These are phyloP conservation scores for Casuarina cunninghamiana DNA, from an alignment of 306 rosid species.

Conservation along the genomic window DNA sequence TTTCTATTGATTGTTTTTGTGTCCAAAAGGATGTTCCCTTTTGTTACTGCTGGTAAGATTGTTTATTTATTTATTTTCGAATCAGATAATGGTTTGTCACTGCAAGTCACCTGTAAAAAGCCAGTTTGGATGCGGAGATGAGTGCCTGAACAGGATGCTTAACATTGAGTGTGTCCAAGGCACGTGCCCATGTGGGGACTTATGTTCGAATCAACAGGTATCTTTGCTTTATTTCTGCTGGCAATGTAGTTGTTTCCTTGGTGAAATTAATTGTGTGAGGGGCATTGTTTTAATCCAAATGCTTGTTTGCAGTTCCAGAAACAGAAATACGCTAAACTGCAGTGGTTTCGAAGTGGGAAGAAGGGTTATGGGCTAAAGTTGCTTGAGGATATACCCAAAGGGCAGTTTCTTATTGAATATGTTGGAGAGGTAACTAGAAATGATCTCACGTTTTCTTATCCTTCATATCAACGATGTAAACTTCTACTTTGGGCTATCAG, in stretches of 20 bases:
- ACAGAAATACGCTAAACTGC: constrained; percentile 71
- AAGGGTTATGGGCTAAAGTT: constrained; percentile 93
- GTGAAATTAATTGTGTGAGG: constrained; percentile 18
- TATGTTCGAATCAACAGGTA: constrained; percentile 97
- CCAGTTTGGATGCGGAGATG: constrained; percentile 85
- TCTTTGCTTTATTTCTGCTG: constrained; percentile 23
- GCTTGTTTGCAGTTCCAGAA: constrained; percentile 83
- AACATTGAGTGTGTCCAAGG: constrained; percentile 89
- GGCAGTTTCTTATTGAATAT: constrained; percentile 92
- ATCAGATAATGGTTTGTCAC: constrained; percentile 94
- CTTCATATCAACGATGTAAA: neutral
- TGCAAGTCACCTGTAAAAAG: constrained; percentile 66
- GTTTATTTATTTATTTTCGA: constrained; percentile 20
- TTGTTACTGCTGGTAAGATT: constrained; percentile 11
- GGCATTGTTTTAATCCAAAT: constrained; percentile 32
- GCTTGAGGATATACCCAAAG: constrained; percentile 55
- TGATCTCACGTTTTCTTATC: constrained; percentile 17
- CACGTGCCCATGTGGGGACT: constrained; percentile 90
- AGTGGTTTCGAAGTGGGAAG: constrained; percentile 84
- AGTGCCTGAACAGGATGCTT: constrained; percentile 91
- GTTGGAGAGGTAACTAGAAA: constrained; percentile 85
- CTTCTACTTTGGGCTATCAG: neutral
- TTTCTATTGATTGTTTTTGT: constrained; percentile 6
- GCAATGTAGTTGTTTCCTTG: constrained; percentile 6
- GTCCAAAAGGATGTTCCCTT: constrained; percentile 5